phyloP scores from a whole-genome alignment of 805 yeast species.

The Yamadazyma tumulicola region DNA sequence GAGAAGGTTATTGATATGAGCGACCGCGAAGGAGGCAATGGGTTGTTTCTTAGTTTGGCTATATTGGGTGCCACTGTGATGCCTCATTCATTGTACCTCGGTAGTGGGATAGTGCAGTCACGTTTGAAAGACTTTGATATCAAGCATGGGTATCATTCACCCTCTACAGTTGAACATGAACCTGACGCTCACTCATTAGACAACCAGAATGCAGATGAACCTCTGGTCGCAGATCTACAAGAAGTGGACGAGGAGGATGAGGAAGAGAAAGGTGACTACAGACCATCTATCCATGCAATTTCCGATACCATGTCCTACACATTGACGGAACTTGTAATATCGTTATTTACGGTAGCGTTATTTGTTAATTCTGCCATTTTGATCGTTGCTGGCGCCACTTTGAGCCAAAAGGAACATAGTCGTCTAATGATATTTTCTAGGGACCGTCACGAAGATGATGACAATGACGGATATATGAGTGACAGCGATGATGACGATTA shows the following conservation, averaged over 20 bases:
- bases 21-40: conserved; percentile 52
- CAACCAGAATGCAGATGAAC: conserved; percentile 1
- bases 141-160: conserved; percentile 50
- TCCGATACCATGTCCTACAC: conserved; percentile 39
- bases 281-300: conserved; percentile 41
- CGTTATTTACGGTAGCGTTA: conserved; percentile 40
- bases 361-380: conserved; percentile 52
- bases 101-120: conserved; percentile 85
- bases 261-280: conserved; percentile 19
- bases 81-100: conserved; percentile 87
- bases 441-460: conserved; percentile 12
- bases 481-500: conserved; percentile 39
- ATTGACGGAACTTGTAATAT: conserved; percentile 36
- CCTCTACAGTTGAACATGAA: conserved; percentile 1
- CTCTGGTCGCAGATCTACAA: conserved; percentile 1
- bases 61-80: conserved; percentile 92
- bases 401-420: conserved; percentile 33
- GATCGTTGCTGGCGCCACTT: conserved; percentile 87
- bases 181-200: conserved; percentile 1
- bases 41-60: conserved; percentile 74
- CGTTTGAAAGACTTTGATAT: conserved; percentile 73
- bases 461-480: conserved; percentile 14
- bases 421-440: conserved; percentile 3
- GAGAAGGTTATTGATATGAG: conserved; percentile 34
- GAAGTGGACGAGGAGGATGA: neutral